Percentiles rank a stretch among this genome's conserved stretches.
Conservation (phyloP, 225 moss, liverwort and hornwort species). For the Pseudoscleropodium purum region DNA sequence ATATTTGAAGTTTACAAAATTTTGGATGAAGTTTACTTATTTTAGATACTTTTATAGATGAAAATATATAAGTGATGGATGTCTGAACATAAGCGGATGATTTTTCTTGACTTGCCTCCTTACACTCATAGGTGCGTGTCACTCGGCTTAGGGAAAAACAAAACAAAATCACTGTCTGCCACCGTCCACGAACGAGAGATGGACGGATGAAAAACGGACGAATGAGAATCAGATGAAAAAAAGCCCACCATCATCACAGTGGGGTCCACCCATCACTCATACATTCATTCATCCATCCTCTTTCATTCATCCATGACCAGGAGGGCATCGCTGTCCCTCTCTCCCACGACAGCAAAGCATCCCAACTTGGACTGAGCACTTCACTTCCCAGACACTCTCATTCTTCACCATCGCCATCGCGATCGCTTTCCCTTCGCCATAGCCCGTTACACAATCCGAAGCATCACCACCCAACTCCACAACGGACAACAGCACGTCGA, state of each 20-base stretch:
- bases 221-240: neutral
- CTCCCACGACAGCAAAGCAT: neutral
- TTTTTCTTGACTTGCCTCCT: neutral
- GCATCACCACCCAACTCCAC: neutral
- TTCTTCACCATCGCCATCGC: neutral
- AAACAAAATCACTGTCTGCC: neutral
- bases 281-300: neutral
- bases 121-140: neutral
- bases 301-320: neutral
- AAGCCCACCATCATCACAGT: neutral
- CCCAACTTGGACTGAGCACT: constrained; percentile 1
- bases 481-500: neutral
- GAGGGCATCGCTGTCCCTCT: neutral
- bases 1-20: neutral
- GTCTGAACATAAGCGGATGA: neutral
- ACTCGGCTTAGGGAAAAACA: neutral
- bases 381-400: neutral
- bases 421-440: neutral
- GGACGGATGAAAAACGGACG: neutral
- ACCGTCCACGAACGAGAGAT: neutral
- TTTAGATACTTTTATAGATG: neutral
- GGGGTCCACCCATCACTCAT: neutral
- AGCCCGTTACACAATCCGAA: neutral
- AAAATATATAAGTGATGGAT: neutral
- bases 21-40: neutral